Base-by-base conservation (phyloP, 208 protist genomes). In the Leishmania major region DNA sequence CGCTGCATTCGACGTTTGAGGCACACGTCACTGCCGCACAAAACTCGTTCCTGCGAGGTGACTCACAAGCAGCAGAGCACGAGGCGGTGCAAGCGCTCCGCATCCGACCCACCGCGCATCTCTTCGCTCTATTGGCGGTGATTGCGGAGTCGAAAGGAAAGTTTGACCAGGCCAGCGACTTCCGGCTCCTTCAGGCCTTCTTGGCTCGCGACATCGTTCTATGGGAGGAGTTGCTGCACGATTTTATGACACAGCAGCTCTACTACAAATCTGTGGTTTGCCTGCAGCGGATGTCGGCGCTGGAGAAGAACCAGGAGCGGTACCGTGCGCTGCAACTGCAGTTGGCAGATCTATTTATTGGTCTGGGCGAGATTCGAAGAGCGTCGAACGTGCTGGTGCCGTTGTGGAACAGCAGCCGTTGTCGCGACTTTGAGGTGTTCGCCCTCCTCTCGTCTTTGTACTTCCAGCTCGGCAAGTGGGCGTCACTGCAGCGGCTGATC, bases 181-280 rank as follows among this genome's bases (percentile, higher is more conserved):
- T 96, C 73, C 88, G 93, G 28, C 88, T 98, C 2, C 78, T 98
- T 78, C 93, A 98, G 86, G 95, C 95, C 28, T 96, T 97, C 82
- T 80, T 98, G 60, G 90, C 93, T 8, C 88, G 89, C 25, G 93
- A 96, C 84, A 82, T 86, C 69, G 86, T 91, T 28, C 88, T 96
- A 40, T 98, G 95, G 93, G 90, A 96, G 84, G 90, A 96, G 81
- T 84, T 98, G 62, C 82, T 97, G 55, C 90, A 96, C 84, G 93
- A 98, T 40, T 98, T 94, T 77, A 86, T 98, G 62, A 87, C 85
- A 35, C 84, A 96, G 80, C 89, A 95, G 81, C 77, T 92, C 17
- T 98, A 91, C 87, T 96, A 96, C 86, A 96, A 96, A 77, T 92
- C 95, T 37, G 92, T 94, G 17, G 93, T 98, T 49, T 98, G 95